phyloP scores from a whole-genome alignment of 805 yeast species.

The Maudiozyma bulderi region DNA sequence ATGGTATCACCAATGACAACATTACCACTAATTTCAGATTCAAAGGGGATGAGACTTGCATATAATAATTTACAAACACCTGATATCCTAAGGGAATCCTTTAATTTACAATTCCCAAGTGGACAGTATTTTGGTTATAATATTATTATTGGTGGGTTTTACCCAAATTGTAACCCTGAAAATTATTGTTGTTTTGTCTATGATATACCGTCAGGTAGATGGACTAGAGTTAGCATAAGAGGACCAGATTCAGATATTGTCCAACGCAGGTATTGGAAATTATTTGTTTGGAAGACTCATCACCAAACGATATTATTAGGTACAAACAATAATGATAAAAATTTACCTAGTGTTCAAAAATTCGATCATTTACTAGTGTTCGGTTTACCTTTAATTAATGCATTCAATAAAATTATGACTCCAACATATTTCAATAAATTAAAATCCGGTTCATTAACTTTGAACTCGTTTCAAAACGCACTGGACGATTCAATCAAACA shows the following conservation, averaged over 20 bases:
- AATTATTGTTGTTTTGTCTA: conserved; percentile 23
- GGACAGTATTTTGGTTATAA: conserved; percentile 62
- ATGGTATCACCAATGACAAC: conserved; percentile 25
- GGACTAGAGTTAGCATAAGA: conserved; percentile 53
- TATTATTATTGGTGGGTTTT: conserved; percentile 51
- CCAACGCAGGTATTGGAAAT: conserved; percentile 54
- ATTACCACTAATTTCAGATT: conserved; percentile 24
- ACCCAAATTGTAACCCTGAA: conserved; percentile 33
- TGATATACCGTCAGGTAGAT: conserved; percentile 32
- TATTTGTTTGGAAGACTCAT: conserved; percentile 69
- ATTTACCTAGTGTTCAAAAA: conserved; percentile 32
- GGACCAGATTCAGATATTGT: conserved; percentile 43
- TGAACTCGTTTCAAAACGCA: neutral
- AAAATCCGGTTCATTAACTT: neutral
- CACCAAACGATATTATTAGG: conserved; percentile 61
- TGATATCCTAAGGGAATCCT: conserved; percentile 11
- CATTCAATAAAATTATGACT: conserved; percentile 17
- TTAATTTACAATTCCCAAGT: conserved; percentile 43
- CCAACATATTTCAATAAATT: conserved; percentile 1
- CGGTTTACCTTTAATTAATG: conserved; percentile 46
- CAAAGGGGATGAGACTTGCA: conserved; percentile 26
- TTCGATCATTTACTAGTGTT: conserved; percentile 39
- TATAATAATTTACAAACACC: conserved; percentile 15
- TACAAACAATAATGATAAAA: conserved; percentile 20
- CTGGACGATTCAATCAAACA: conserved; percentile 3